Conservation (phyloP, 768 basidiomycete genomes). For the Galerina marginata region DNA sequence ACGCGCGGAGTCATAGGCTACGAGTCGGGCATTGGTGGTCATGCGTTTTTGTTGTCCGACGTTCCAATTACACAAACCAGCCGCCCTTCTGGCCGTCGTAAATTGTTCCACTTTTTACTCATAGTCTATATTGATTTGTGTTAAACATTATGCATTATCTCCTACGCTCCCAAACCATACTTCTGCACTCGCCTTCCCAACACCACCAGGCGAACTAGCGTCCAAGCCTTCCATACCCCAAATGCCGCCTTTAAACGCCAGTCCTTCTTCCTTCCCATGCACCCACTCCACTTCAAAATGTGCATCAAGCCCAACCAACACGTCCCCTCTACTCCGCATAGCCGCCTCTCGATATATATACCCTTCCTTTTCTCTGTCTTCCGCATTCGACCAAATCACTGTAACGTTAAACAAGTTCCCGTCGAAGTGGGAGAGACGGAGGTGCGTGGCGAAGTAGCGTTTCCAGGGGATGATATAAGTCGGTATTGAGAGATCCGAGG, state of each 20-base stretch:
- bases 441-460: constrained; percentile 40
- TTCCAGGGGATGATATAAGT: constrained; percentile 41
- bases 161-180: constrained; percentile 38
- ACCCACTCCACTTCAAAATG: constrained; percentile 47
- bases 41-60: no score
- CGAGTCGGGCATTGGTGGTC: no score
- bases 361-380: constrained; percentile 32
- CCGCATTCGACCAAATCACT: constrained; percentile 42
- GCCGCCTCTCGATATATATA: not conserved
- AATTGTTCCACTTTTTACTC: no score
- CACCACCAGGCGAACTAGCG: constrained; percentile 32
- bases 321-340: constrained; percentile 27
- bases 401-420: constrained; percentile 45
- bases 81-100: no score
- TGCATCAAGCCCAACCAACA: constrained; percentile 42
- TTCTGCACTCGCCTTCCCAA: constrained; percentile 41
- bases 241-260: constrained; percentile 45
- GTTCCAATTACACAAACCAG: no score
- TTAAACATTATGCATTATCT: not conserved
- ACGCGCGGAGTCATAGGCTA: no score
- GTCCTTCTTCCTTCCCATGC: constrained; percentile 33
- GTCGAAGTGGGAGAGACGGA: constrained; percentile 42
- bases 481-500: constrained; percentile 29
- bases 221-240: constrained; percentile 45
- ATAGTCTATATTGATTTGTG: not conserved